Base-by-base conservation (phyloP, 2,329 filamentous ascomycete genomes). In the Xylaria sp. region DNA sequence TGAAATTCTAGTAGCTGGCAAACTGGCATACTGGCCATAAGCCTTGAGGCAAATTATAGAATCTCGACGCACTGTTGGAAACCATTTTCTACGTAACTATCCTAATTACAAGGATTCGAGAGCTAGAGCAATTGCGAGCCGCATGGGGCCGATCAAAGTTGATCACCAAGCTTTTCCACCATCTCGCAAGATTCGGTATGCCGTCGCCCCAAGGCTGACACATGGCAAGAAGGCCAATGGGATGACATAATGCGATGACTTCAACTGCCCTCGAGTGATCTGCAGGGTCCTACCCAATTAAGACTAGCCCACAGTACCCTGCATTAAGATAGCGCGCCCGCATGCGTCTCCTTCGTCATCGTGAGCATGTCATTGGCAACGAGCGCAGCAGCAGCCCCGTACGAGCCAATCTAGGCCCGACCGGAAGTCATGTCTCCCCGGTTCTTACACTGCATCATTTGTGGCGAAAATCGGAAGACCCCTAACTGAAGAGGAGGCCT, bases 191-290 rank as follows among this genome's bases (percentile, higher is more conserved):
- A 54, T 46, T 17, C 20, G 26, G 48, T 40, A 58, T 26, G 53
- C 44, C 28, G 54, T 63, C 49, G 63, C 59, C 62, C 54, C 64
- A 58, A 67, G 67, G 68, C 64, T 68, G 61, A 65, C 67, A 63
- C 53, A 60, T 59, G 58, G 48, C 36, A 44, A 66, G 38, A 64
- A 42, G 72, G 68, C 75, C 73, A 76, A 77, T 78, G 69, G 59
- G 68, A 76, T 77, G 75, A 76, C 74, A 76, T 77, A 70, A 75
- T 71, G 67, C 68, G 63, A 77, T 79, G 76, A 77, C 76, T 74
- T 78, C 76, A 77, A 69, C 69, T 61, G 70, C 68, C 23, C 59
- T 59, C 69, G 59, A 36, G 63, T 57, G 77, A 79, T 78, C 77
- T 77, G 73, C 77, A 79, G 77, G 77, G 77, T 77, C 77, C 75